A percentile compares a stretch with the other conserved stretches of the same genome.
Conservation (phyloP, 2,329 filamentous ascomycete species). For the Magnaporthiopsis poae region DNA sequence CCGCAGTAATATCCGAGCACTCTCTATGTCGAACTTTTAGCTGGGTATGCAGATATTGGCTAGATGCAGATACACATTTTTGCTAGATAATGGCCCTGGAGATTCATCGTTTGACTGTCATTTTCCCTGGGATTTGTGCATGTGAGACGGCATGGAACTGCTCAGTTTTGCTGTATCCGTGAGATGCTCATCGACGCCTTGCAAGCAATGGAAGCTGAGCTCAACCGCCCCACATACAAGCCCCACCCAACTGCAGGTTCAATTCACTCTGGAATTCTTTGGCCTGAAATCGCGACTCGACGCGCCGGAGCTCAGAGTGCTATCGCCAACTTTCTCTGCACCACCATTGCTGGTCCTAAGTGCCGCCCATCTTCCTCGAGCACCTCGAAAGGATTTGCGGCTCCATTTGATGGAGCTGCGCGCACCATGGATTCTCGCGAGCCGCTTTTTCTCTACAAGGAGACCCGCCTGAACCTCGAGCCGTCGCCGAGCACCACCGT, state of each 20-base stretch:
- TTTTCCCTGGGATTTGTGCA: too few relatives aligned
- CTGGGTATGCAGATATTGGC: not conserved
- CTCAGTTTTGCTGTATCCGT: too few relatives aligned
- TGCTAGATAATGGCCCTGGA: not conserved
- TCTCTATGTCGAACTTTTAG: not conserved
- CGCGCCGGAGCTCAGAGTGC: not conserved
- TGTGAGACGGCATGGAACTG: too few relatives aligned
- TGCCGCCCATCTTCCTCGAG: not conserved
- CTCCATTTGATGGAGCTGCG: conserved; percentile 38
- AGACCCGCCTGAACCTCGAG: conserved; percentile 76
- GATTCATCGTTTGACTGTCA: not conserved
- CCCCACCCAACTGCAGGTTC: not conserved
- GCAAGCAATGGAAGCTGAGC: too few relatives aligned
- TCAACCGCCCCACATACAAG: not conserved
- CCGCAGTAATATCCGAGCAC: not conserved
- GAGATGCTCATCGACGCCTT: too few relatives aligned
- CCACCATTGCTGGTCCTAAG: not conserved
- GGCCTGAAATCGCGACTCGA: conserved; percentile 1
- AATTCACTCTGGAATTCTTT: not conserved
- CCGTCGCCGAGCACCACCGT: conserved; percentile 60
- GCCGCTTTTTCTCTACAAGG: conserved; percentile 66
- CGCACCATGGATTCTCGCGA: conserved; percentile 56
- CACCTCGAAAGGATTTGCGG: not conserved
- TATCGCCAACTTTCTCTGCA: not conserved
- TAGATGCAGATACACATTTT: not conserved